phyloP scores from a whole-genome alignment of 2,329 filamentous ascomycete species.

The Xylariaceae sp. region DNA sequence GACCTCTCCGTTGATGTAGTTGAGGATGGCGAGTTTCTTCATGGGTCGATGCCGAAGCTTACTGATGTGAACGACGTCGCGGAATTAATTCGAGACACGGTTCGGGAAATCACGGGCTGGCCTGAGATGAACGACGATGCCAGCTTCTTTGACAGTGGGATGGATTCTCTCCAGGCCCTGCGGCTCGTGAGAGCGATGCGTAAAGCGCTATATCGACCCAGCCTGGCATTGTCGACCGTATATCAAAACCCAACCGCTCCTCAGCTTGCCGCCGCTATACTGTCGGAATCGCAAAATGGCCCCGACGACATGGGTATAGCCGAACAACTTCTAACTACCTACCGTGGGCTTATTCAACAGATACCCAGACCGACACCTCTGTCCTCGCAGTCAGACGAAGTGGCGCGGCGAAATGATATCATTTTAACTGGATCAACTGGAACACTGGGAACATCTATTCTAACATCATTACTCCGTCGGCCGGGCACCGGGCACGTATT shows the following conservation, averaged over 20 bases:
- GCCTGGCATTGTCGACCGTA: constrained; percentile 11
- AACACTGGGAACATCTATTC: constrained; percentile 24
- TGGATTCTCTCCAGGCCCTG: constrained; percentile 17
- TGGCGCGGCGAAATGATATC: constrained; percentile 11
- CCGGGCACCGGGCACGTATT: constrained; percentile 20
- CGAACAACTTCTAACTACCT: constrained; percentile 15
- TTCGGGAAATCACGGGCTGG: neutral
- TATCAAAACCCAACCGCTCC: constrained; percentile 14
- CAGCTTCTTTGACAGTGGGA: constrained; percentile 15
- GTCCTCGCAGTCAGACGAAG: neutral
- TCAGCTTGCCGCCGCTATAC: constrained; percentile 16
- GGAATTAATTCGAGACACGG: neutral
- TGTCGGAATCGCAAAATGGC: neutral
- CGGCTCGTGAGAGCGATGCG: constrained; percentile 11
- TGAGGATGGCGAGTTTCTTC: neutral
- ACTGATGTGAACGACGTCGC: neutral
- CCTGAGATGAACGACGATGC: constrained; percentile 1
- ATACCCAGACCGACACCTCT: constrained; percentile 1
- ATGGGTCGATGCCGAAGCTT: neutral
- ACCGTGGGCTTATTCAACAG: constrained; percentile 1
- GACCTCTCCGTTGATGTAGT: neutral
- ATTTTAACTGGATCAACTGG: constrained; percentile 30
- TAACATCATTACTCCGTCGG: constrained; percentile 19
- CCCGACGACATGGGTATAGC: constrained; percentile 12
- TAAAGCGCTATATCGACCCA: neutral